These are phyloP conservation scores for Nymphaea thermarum DNA, from an alignment of 164 flowering plant genomes.

Conservation along the genomic window DNA sequence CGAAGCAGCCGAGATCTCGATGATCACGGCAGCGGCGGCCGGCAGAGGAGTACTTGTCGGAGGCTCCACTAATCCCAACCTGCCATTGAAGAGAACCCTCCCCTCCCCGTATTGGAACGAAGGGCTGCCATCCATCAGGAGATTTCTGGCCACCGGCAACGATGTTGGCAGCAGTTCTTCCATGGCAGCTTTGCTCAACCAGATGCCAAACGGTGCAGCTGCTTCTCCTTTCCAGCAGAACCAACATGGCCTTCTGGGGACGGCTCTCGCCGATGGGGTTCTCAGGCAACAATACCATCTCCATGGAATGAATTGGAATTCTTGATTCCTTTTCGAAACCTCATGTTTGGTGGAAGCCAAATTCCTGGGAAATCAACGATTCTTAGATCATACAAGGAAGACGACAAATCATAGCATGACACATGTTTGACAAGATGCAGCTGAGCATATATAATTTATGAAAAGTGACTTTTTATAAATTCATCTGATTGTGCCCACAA, in stretches of 20 bases:
- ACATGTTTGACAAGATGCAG: too few relatives aligned
- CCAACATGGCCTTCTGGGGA: conserved; percentile 10
- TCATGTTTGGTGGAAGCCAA: too few relatives aligned
- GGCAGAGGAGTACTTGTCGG: not conserved
- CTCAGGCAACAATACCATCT: conserved; percentile 39
- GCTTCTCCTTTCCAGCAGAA: conserved; percentile 9
- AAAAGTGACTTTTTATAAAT: too few relatives aligned
- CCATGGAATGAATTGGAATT: conserved; percentile 57
- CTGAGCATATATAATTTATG: too few relatives aligned
- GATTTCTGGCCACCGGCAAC: conserved; percentile 20
- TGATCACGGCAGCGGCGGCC: not conserved
- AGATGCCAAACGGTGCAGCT: conserved; percentile 24
- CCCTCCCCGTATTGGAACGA: conserved; percentile 24
- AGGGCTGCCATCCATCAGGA: conserved; percentile 9
- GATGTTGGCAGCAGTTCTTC: conserved; percentile 8
- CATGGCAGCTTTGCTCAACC: conserved; percentile 28
- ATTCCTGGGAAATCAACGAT: too few relatives aligned
- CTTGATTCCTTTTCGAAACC: conserved; percentile 3
- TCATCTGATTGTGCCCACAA: too few relatives aligned
- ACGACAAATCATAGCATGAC: too few relatives aligned
- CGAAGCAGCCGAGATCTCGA: not conserved
- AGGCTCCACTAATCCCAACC: not conserved
- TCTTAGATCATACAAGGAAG: too few relatives aligned
- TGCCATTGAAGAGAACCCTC: conserved; percentile 12
- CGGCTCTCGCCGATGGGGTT: conserved; percentile 36